phyloP scores from a whole-genome alignment of 208 protist species.

The Acanthamoeba culbertsoni region DNA sequence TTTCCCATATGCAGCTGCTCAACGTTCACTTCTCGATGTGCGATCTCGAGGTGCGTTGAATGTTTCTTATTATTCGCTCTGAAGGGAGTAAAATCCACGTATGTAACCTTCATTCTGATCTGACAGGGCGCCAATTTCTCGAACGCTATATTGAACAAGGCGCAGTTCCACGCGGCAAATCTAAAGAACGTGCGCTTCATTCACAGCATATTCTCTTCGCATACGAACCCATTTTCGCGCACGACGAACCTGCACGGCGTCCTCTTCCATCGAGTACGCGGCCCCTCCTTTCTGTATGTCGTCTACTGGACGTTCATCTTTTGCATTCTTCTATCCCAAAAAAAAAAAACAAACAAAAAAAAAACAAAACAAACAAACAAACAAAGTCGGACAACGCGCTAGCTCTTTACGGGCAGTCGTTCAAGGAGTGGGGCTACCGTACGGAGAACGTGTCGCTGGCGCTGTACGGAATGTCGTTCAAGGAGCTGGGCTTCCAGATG shows the following conservation, averaged over 20 bases:
- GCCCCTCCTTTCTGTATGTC: neutral
- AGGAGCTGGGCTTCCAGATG: conserved; percentile 47
- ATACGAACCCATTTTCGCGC: conserved; percentile 35
- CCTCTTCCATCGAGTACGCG: conserved; percentile 14
- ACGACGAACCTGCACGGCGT: conserved; percentile 40
- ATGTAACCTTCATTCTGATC: neutral
- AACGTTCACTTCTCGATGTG: conserved; percentile 41
- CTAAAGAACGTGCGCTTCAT: conserved; percentile 39
- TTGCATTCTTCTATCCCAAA: neutral
- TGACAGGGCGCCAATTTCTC: conserved; percentile 26
- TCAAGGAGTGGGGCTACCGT: conserved; percentile 51
- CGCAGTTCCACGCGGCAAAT: conserved; percentile 42
- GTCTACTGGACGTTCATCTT: neutral
- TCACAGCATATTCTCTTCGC: conserved; percentile 52
- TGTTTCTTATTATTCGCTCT: neutral
- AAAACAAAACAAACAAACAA: neutral
- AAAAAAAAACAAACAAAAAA: neutral
- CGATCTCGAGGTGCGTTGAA: conserved; percentile 9
- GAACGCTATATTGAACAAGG: conserved; percentile 50
- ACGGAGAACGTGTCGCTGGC: conserved; percentile 43
- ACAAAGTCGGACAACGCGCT: conserved; percentile 30
- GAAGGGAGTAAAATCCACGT: neutral
- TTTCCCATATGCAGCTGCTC: conserved; percentile 50
- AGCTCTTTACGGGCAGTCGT: conserved; percentile 22
- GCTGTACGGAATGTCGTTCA: conserved; percentile 48